Evolutionary conservation across 1,284 basidiomycete species (phyloP), one percentile per base, ranked within the genome.

Genomic region (Hypsizygus ulmarius): DNA sequence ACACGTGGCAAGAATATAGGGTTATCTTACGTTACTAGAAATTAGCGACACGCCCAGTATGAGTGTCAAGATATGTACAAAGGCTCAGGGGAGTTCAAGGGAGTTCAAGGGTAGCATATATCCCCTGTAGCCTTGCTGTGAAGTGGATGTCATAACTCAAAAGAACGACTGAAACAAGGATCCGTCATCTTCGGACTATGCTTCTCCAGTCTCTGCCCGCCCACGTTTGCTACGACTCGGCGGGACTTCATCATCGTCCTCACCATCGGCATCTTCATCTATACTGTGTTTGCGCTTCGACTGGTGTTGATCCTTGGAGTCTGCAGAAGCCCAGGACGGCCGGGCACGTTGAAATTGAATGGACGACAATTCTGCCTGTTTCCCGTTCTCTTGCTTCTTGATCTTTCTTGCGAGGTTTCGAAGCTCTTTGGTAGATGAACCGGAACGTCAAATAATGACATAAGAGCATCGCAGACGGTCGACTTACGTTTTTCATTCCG

Each of bases 401-500:
- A 75, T 70, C 58, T 64, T 72, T 37, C 57, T 64, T 34, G 66
- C 73, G 34, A 77, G 57, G 42, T 57, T 65, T 32, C 65, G 49
- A 34, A 78, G 47, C 16, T 60, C 33, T 61, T 74, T 67, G 43
- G 10, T 49, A 32, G 15, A 32, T 7, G 14, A 29, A 15, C 19
- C 39, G 16, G 15, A 16, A 49, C 32, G 9, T 45, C 5, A 7
- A 15, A 46, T 33, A n/a, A 18, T 33, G 10, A 25, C 11, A 21
- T 14, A 14, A 19, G 32, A n/a, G n/a, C n/a, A 19, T 18, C 1
- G 19, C 5, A 45, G 32, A 21, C 33, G 32, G 49, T 25, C 18
- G 8, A 50, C 65, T 39, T 62, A 83, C 84, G 66, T 53, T 63
- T 51, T 58, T 78, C 72, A 53, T 77, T 68, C 46, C 65, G 66